phyloP scores from a whole-genome alignment of 2,329 filamentous ascomycete genomes.

The Botrytis galanthina region DNA sequence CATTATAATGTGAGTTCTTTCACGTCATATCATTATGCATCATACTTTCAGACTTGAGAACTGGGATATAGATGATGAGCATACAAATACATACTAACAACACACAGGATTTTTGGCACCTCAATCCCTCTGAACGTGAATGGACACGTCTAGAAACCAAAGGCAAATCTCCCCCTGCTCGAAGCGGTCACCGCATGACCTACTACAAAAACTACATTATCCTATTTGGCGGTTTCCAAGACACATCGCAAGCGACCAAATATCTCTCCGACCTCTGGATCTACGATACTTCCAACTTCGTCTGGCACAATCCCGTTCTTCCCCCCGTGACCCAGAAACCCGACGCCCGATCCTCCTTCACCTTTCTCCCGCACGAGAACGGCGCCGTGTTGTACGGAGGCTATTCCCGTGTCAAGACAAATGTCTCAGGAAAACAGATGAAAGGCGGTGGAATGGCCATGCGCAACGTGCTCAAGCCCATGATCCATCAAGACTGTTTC shows the following conservation, averaged over 20 bases:
- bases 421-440: constrained; percentile 60
- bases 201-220: constrained; percentile 97
- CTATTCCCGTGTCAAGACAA: constrained; percentile 85
- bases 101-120: constrained; percentile 68
- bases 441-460: constrained; percentile 58
- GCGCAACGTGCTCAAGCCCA: constrained; percentile 75
- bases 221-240: constrained; percentile 94
- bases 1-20: constrained; percentile 73
- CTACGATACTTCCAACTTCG: constrained; percentile 84
- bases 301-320: constrained; percentile 75
- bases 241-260: constrained; percentile 91
- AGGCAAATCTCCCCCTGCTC: constrained; percentile 76
- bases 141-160: constrained; percentile 84
- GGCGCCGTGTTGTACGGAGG: constrained; percentile 91
- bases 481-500: constrained; percentile 95
- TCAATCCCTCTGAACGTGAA: constrained; percentile 80
- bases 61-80: background rate
- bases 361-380: constrained; percentile 82
- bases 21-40: background rate
- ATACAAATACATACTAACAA: background rate
- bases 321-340: constrained; percentile 81
- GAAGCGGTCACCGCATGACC: constrained; percentile 93
- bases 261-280: constrained; percentile 94
- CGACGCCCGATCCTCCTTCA: constrained; percentile 87
- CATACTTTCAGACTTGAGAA: background rate